A percentile compares a stretch with the other conserved stretches of the same genome.
phyloP scores from a whole-genome alignment of 2,329 filamentous ascomycete genomes.

The Sclerotinia minor region DNA sequence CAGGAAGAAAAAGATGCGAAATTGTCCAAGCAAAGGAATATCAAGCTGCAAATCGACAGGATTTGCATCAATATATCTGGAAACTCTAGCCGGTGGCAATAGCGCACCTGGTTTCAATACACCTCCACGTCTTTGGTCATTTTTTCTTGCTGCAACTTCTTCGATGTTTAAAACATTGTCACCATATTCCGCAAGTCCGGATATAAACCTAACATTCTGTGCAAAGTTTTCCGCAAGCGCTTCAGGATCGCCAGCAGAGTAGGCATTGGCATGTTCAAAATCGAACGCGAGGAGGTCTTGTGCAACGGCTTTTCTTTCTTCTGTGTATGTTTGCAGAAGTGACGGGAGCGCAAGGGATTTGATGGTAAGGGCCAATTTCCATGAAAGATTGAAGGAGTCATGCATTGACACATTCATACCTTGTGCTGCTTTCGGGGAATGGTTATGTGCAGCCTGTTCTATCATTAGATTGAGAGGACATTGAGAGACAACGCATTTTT shows the following conservation, averaged over 20 bases:
- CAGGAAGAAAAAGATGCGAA: constrained; percentile 71
- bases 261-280: constrained; percentile 57
- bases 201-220: constrained; percentile 72
- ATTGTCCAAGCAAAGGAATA: constrained; percentile 75
- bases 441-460: constrained; percentile 54
- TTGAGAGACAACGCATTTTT: constrained; percentile 37
- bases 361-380: constrained; percentile 54
- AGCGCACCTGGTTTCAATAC: constrained; percentile 46
- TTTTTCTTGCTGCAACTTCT: constrained; percentile 30
- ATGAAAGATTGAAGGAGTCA: constrained; percentile 62
- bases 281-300: constrained; percentile 67
- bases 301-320: constrained; percentile 62
- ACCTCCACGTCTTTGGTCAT: constrained; percentile 47
- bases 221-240: constrained; percentile 68
- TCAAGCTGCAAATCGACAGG: constrained; percentile 76
- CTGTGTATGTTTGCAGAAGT: constrained; percentile 61
- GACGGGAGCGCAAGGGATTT: constrained; percentile 55
- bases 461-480: background rate
- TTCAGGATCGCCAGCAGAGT: constrained; percentile 61
- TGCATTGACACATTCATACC: constrained; percentile 60
- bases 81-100: constrained; percentile 65
- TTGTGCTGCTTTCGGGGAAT: constrained; percentile 64
- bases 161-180: constrained; percentile 61
- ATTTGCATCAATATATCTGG: constrained; percentile 74
- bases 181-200: constrained; percentile 67